Evolutionary conservation across 1,139 yeast genomes (phyloP).

Genomic region (Groenewaldozyma auringiensis): DNA sequence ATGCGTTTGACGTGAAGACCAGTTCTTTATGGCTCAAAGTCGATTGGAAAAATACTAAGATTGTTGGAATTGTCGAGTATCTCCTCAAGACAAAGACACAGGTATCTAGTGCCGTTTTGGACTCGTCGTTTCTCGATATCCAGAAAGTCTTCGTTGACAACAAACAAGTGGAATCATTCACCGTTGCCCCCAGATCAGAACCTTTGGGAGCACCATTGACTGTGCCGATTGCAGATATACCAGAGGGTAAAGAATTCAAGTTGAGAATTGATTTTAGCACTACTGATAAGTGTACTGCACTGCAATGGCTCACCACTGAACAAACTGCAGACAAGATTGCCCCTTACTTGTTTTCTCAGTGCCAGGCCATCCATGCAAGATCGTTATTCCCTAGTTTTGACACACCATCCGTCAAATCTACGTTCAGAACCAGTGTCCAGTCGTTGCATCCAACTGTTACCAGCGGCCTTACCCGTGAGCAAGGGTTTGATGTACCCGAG

Average conservation of each 20-base stretch:
- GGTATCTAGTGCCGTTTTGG: slow-evolving; percentile 44
- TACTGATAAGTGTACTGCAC: slow-evolving; percentile 69
- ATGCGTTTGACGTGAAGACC: slow-evolving; percentile 41
- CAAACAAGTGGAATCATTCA: slow-evolving; percentile 26
- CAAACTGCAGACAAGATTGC: slow-evolving; percentile 68
- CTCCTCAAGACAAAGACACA: slow-evolving; percentile 31
- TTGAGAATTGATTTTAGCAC: slow-evolving; percentile 53
- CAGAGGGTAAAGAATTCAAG: slow-evolving; percentile 15
- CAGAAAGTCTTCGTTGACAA: slow-evolving; percentile 43
- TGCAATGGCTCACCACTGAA: slow-evolving; percentile 73
- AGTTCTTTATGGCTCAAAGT: slow-evolving; percentile 51
- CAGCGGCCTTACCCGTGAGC: slow-evolving; percentile 47
- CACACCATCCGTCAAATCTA: slow-evolving; percentile 76
- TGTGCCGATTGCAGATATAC: slow-evolving; percentile 25
- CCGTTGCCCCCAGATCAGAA: slow-evolving; percentile 44
- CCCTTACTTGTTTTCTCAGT: slow-evolving; percentile 81
- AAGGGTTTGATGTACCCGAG: slow-evolving; percentile 4
- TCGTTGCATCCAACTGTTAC: slow-evolving; percentile 64
- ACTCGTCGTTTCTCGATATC: slow-evolving; percentile 58
- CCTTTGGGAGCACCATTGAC: slow-evolving; percentile 62
- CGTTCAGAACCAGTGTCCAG: slow-evolving; percentile 49
- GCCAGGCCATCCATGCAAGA: slow-evolving; percentile 89
- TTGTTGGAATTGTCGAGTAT: slow-evolving; percentile 52
- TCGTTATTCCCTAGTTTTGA: slow-evolving; percentile 86
- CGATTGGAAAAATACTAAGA: slow-evolving; percentile 44